Evolutionary conservation across 768 basidiomycete genomes (phyloP).

Genomic region (Phylloporus sp.): DNA sequence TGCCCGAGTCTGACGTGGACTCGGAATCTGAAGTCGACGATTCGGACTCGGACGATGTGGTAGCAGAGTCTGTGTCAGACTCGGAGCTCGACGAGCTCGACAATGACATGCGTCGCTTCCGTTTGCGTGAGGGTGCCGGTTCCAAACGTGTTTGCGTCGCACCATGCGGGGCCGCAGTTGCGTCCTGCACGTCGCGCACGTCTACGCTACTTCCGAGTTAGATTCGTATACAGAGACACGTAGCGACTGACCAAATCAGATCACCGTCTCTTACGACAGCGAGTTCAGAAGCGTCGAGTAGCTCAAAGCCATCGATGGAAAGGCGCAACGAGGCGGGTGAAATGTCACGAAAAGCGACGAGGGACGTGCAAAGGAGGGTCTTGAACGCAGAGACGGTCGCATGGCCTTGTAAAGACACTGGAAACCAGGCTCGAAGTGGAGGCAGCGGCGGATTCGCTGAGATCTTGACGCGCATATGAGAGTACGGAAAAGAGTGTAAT

Average conservation of each 20-base stretch:
- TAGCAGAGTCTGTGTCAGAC: conserved; percentile 21
- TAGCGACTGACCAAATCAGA: conserved; percentile 20
- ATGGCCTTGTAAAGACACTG: conserved; percentile 17
- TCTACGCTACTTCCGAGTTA: conserved; percentile 19
- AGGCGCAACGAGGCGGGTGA: conserved; percentile 10
- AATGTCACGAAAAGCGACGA: conserved; percentile 8
- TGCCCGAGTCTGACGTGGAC: conserved; percentile 15
- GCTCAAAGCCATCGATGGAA: conserved; percentile 27
- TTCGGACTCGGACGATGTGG: conserved; percentile 21
- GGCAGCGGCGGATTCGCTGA: conserved; percentile 46
- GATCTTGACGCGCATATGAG: conserved; percentile 52
- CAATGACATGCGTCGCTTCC: conserved; percentile 21
- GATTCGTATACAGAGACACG: neutral
- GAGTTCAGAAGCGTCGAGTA: conserved; percentile 27
- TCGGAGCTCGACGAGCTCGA: conserved; percentile 17
- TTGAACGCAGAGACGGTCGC: conserved; percentile 19
- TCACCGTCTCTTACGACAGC: conserved; percentile 26
- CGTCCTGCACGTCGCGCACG: neutral
- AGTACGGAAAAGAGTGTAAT: too few relatives aligned
- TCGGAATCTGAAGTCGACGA: conserved; percentile 19
- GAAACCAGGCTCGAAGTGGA: conserved; percentile 49
- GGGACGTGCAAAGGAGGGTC: conserved; percentile 11
- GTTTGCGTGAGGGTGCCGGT: conserved; percentile 12
- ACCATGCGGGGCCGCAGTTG: neutral
- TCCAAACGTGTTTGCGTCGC: neutral